phyloP scores from a whole-genome alignment of 2,329 filamentous ascomycete species.

The Aspergillus pseudoterreus region DNA sequence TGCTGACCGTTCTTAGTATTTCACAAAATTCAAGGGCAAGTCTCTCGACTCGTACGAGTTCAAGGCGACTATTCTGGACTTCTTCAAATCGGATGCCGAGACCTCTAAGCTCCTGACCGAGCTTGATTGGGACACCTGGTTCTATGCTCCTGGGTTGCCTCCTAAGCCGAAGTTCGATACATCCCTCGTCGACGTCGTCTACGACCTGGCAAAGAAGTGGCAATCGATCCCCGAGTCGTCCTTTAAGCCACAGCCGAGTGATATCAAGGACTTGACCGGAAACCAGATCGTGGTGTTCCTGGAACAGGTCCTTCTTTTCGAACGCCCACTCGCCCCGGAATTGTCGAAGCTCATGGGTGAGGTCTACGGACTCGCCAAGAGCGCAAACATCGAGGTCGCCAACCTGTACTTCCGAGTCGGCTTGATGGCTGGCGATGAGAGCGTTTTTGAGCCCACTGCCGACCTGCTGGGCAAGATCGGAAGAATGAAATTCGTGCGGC shows the following conservation, averaged over 20 bases:
- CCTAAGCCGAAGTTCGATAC: constrained; percentile 91
- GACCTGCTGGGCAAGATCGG: constrained; percentile 78
- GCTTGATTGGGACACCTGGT: constrained; percentile 87
- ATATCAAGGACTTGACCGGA: constrained; percentile 71
- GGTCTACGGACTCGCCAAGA: constrained; percentile 69
- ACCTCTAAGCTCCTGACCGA: constrained; percentile 59
- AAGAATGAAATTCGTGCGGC: constrained; percentile 94
- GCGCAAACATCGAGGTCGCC: constrained; percentile 81
- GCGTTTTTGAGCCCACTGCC: constrained; percentile 66
- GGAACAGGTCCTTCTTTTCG: constrained; percentile 68
- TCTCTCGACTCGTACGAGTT: constrained; percentile 94
- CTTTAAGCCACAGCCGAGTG: constrained; percentile 61
- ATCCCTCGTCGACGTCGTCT: constrained; percentile 78
- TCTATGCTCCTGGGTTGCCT: constrained; percentile 84
- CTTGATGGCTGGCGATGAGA: constrained; percentile 67
- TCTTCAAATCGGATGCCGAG: constrained; percentile 69
- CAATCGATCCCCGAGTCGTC: constrained; percentile 47
- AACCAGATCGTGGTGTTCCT: constrained; percentile 93
- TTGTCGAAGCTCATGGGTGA: constrained; percentile 69
- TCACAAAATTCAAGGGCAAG: constrained; percentile 76
- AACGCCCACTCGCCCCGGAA: constrained; percentile 58
- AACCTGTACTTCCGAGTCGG: constrained; percentile 76
- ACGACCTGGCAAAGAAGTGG: constrained; percentile 79
- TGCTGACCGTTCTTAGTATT: constrained; percentile 55
- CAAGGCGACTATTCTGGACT: constrained; percentile 79